Percentiles rank a stretch among this genome's conserved stretches.
These are phyloP conservation scores for Podospora tetraspora DNA, from an alignment of 495 filamentous ascomycete species.

Conservation along the genomic window DNA sequence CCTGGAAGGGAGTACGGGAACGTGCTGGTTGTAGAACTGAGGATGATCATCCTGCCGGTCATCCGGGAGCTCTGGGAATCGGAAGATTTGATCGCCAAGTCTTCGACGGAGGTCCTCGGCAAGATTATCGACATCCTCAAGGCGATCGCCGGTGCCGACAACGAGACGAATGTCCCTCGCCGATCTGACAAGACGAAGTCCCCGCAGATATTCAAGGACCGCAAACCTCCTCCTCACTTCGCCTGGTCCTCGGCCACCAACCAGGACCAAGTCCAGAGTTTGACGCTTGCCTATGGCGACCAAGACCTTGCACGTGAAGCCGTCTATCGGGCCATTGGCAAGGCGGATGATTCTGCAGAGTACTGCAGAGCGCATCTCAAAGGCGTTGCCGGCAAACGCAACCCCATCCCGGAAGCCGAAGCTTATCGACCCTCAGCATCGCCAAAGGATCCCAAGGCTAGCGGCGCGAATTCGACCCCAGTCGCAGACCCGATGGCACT, in stretches of 20 bases:
- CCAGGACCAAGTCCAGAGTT: constrained; percentile 38
- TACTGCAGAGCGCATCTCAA: constrained; percentile 62
- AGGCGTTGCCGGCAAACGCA: constrained; percentile 42
- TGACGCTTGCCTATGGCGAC: constrained; percentile 48
- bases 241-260: constrained; percentile 28
- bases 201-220: constrained; percentile 23
- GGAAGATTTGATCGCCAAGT: constrained; percentile 67
- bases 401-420: constrained; percentile 63
- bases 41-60: constrained; percentile 75
- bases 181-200: constrained; percentile 34
- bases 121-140: constrained; percentile 79
- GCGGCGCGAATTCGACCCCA: constrained; percentile 2
- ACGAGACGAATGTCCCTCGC: constrained; percentile 61
- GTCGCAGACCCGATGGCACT: constrained; percentile 28
- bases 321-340: constrained; percentile 73
- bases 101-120: constrained; percentile 66
- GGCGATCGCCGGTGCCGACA: constrained; percentile 68
- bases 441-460: not conserved
- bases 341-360: constrained; percentile 52
- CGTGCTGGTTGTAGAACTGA: constrained; percentile 84
- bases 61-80: constrained; percentile 78
- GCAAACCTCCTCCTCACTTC: constrained; percentile 20
- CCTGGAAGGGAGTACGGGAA: constrained; percentile 55
- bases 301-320: constrained; percentile 67
- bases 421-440: constrained; percentile 18